These are phyloP conservation scores for Blastobotrys proliferans DNA, from an alignment of 1,139 yeast genomes.

Conservation along the genomic window DNA sequence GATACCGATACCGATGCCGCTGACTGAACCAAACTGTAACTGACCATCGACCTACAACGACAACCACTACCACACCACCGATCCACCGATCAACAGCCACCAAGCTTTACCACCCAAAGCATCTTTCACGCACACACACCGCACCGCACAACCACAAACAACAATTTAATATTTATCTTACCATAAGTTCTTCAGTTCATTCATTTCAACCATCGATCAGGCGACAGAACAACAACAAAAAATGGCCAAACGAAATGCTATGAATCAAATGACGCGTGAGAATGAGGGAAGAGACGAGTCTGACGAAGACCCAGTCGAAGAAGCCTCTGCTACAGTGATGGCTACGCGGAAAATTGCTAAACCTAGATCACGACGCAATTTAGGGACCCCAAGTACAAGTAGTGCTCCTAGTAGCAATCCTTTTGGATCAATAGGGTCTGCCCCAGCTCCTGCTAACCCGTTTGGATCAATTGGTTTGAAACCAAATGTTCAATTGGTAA, in stretches of 20 bases:
- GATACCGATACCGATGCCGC: too few relatives aligned
- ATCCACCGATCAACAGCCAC: too few relatives aligned
- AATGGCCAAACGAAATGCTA: constrained; percentile 17
- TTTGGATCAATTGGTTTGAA: constrained; percentile 8
- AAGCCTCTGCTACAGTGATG: constrained; percentile 61
- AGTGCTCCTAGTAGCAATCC: constrained; percentile 9
- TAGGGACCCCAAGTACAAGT: background rate
- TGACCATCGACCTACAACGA: too few relatives aligned
- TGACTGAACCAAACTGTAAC: too few relatives aligned
- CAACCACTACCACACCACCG: too few relatives aligned
- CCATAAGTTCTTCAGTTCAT: background rate
- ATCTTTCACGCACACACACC: too few relatives aligned
- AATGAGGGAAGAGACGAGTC: constrained; percentile 21
- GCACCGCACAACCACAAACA: too few relatives aligned
- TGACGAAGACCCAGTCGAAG: constrained; percentile 31
- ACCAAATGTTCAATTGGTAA: constrained; percentile 3
- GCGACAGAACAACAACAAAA: background rate
- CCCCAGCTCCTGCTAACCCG: constrained; percentile 13
- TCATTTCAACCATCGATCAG: background rate
- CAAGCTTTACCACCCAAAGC: too few relatives aligned
- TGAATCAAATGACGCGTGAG: constrained; percentile 13
- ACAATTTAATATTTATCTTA: too few relatives aligned
- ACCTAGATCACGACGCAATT: constrained; percentile 43
- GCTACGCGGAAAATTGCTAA: constrained; percentile 63
- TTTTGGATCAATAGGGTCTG: constrained; percentile 8